phyloP scores from a whole-genome alignment of 2,329 filamentous ascomycete species.

The Botrytis porri region DNA sequence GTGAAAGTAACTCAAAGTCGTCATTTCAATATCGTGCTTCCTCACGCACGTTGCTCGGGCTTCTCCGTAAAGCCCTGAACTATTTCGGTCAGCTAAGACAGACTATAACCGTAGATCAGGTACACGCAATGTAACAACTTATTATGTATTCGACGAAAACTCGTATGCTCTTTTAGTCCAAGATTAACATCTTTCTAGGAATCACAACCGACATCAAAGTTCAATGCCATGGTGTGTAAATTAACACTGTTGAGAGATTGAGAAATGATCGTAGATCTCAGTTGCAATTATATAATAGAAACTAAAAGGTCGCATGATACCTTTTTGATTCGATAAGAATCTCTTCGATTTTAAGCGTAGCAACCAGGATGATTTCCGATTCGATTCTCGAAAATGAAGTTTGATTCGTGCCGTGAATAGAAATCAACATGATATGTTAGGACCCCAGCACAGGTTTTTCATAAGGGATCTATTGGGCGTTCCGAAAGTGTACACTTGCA shows the following conservation, averaged over 20 bases:
- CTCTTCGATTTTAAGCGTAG: not conserved
- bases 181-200: not conserved
- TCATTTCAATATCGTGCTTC: not conserved
- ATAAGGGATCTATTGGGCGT: not conserved
- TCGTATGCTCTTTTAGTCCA: constrained; percentile 1
- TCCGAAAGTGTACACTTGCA: constrained; percentile 13
- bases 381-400: not conserved
- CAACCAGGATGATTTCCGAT: not conserved
- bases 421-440: not conserved
- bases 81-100: constrained; percentile 1
- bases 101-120: not conserved
- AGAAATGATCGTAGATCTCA: not conserved
- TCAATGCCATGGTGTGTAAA: not conserved
- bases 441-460: not conserved
- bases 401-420: constrained; percentile 1
- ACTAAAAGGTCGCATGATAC: constrained; percentile 1
- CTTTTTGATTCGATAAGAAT: not conserved
- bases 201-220: not conserved
- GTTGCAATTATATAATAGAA: constrained; percentile 11
- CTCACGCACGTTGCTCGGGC: not conserved
- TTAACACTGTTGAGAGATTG: not conserved
- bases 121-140: not conserved
- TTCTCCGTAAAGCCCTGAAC: not conserved
- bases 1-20: not conserved
- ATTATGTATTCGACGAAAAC: not conserved